Base-by-base conservation (phyloP, 345 rosid species). In the Sonneratia alba region DNA sequence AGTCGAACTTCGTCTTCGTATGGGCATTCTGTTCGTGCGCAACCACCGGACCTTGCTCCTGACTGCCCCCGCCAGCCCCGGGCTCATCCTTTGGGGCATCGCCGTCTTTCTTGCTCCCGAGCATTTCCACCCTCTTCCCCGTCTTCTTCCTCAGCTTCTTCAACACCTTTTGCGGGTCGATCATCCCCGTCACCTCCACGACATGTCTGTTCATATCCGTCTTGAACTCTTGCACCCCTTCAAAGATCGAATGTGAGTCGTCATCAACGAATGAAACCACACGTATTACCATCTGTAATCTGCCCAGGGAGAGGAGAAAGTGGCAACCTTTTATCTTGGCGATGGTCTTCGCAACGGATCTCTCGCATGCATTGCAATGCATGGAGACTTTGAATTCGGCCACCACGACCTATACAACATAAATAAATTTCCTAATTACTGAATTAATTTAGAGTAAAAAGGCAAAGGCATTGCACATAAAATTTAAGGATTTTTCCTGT, bases 281-380 rank as follows among this genome's bases (percentile, higher is more conserved):
- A 42, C 10, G 45, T 9, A 42, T 5, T 42, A 9, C 10, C 45
- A 42, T 42, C 45, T 18, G 22, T 18, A 21, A 53, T 18, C 16
- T 5, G 53, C 22, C 7, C 7, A 0, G 32, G 22, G 38, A 63
- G 6, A 43, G 47, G 55, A 27, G 68, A 38, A 51, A 69, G 47
- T 15, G 12, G 43, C 38, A 49, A 88, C 97, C 96, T 85, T 91
- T 79, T 53, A 76, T 79, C 73, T 89, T 89, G 36, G 90, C 79
- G 67, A 91, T 84, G 71, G 77, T 76, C 79, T 74, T 75, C 1
- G 91, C 95, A 21, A 88, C 83, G 11, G 73, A 76, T 74, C 90
- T 84, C 76, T 93, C 97, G 68, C 96, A 89, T 66, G 89, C 96
- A 71, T 91, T 86, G 72, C 98, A 94, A 40, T 91, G 78, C 95